phyloP scores from a whole-genome alignment of 164 flowering plant species.

The Brasenia schreberi region DNA sequence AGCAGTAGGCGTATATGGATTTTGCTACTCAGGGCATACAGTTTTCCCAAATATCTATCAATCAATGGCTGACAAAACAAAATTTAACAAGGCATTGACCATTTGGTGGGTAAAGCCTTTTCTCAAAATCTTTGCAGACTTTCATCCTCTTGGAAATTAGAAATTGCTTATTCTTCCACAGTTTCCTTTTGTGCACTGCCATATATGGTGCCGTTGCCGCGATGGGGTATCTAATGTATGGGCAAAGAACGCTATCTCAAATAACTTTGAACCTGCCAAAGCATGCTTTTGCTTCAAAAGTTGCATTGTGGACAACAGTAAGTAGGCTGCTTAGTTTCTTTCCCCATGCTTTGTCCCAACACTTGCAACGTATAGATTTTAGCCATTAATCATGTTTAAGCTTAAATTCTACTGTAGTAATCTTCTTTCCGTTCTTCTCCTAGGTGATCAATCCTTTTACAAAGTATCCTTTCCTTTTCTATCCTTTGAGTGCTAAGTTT shows the following conservation, averaged over 20 bases:
- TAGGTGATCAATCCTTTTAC: conserved; percentile 91
- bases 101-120: conserved; percentile 26
- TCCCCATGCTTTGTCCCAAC: neutral
- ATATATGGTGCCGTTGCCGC: conserved; percentile 66
- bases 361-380: neutral
- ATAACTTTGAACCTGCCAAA: conserved; percentile 79
- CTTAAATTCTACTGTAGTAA: neutral
- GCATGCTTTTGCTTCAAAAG: conserved; percentile 38
- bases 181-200: conserved; percentile 51
- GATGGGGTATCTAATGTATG: conserved; percentile 83
- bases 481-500: neutral
- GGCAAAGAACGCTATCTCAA: conserved; percentile 63
- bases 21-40: conserved; percentile 79
- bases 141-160: neutral
- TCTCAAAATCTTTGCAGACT: neutral
- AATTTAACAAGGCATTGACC: conserved; percentile 53
- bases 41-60: conserved; percentile 91
- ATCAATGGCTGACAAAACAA: conserved; percentile 72
- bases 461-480: conserved; percentile 51
- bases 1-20: conserved; percentile 82
- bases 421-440: neutral
- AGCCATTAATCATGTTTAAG: neutral
- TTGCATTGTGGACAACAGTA: conserved; percentile 91
- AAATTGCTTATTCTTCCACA: conserved; percentile 17
- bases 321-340: conserved; percentile 13